Percentiles rank a stretch among this genome's conserved stretches.
phyloP scores from a whole-genome alignment of 371 early-diverging fungal species.

The Mycotypha africana region DNA sequence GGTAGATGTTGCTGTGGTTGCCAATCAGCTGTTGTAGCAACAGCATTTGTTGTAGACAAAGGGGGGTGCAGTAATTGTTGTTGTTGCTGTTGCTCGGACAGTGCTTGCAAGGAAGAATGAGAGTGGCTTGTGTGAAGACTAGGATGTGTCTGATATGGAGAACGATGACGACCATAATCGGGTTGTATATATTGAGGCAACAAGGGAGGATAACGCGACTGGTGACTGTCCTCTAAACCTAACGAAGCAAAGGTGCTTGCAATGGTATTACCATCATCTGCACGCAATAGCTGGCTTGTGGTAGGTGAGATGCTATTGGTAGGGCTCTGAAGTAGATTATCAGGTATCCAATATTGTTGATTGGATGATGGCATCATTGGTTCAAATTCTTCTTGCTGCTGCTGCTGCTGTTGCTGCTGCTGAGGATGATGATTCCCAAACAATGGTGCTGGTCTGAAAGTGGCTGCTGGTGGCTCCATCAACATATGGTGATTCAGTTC shows the following conservation, averaged over 20 bases:
- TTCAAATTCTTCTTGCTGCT: neutral
- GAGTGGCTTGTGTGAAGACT: conserved; percentile 22
- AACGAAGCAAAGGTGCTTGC: conserved; percentile 66
- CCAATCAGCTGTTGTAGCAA: too few relatives aligned
- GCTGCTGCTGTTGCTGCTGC: neutral
- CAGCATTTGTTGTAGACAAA: too few relatives aligned
- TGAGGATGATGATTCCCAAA: neutral
- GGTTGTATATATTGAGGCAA: too few relatives aligned
- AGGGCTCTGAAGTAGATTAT: conserved; percentile 14
- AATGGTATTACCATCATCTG: conserved; percentile 37
- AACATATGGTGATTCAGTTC: too few relatives aligned
- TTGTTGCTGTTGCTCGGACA: conserved; percentile 10
- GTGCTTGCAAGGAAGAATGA: conserved; percentile 21
- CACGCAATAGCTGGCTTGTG: conserved; percentile 28
- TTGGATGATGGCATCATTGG: neutral
- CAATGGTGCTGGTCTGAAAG: too few relatives aligned
- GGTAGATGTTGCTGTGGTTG: neutral
- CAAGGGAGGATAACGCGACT: too few relatives aligned
- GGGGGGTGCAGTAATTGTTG: too few relatives aligned
- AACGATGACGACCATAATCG: too few relatives aligned
- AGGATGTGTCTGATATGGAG: neutral
- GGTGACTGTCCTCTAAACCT: conserved; percentile 61
- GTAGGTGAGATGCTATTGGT: conserved; percentile 33
- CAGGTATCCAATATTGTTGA: conserved; percentile 1
- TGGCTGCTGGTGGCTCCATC: too few relatives aligned